phyloP scores from a whole-genome alignment of 306 rosid genomes.

The Lathyrus aphaca region DNA sequence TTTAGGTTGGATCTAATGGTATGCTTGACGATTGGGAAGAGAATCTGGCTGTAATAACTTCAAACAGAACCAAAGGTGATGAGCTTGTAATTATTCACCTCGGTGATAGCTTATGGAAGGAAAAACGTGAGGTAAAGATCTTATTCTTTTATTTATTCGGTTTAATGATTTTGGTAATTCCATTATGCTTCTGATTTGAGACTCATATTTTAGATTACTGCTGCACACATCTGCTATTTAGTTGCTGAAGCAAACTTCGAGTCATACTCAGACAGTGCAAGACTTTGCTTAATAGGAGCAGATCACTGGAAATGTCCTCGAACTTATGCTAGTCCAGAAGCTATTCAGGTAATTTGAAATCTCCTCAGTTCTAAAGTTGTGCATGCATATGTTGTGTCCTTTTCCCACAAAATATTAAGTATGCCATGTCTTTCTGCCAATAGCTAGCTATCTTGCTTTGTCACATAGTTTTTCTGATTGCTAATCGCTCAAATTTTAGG shows the following conservation, averaged over 20 bases:
- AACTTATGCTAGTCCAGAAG: conserved; percentile 89
- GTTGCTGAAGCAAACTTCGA: conserved; percentile 94
- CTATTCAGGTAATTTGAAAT: conserved; percentile 78
- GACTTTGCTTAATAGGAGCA: conserved; percentile 90
- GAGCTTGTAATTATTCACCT: conserved; percentile 88
- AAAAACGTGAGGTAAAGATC: conserved; percentile 73
- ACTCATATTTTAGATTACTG: conserved; percentile 65
- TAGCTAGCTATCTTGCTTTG: conserved; percentile 10
- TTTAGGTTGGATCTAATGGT: conserved; percentile 61
- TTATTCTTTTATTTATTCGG: conserved; percentile 16
- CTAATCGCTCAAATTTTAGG: conserved; percentile 16
- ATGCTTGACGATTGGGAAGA: conserved; percentile 96
- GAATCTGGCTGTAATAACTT: conserved; percentile 87
- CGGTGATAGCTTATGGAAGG: conserved; percentile 95
- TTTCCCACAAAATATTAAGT: conserved; percentile 13
- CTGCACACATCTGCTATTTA: conserved; percentile 95
- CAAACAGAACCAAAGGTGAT: conserved; percentile 93
- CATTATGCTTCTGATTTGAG: conserved; percentile 40
- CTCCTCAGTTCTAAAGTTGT: conserved; percentile 18
- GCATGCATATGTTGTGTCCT: conserved; percentile 7
- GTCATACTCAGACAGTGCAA: conserved; percentile 78
- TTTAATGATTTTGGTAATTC: background rate
- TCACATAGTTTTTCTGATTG: background rate
- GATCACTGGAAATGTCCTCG: conserved; percentile 96
- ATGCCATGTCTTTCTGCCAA: background rate